Conservation (phyloP, 805 yeast species). For the Jamesozyma hellenica region DNA sequence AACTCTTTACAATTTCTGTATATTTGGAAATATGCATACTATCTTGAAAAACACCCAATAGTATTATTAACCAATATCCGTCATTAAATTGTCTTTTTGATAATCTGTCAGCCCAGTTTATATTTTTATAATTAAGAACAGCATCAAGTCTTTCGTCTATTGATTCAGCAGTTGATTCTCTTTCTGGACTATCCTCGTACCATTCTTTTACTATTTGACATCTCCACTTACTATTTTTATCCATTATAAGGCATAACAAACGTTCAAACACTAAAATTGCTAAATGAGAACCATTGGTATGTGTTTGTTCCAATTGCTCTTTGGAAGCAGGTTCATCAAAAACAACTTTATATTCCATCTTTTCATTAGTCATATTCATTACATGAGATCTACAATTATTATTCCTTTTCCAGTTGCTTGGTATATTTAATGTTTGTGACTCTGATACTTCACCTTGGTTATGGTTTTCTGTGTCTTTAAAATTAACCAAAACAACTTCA, state of each 20-base stretch:
- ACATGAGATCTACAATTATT: conserved; percentile 8
- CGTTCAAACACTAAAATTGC: conserved; percentile 16
- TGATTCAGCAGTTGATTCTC: conserved; percentile 8
- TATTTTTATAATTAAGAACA: conserved; percentile 43
- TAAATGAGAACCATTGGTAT: conserved; percentile 13
- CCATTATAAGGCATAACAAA: conserved; percentile 18
- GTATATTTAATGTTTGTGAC: neutral
- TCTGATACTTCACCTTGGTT: neutral
- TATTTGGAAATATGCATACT: conserved; percentile 21
- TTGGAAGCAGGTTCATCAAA: conserved; percentile 11
- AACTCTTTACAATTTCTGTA: conserved; percentile 34
- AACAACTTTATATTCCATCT: conserved; percentile 8
- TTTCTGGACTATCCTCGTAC: conserved; percentile 8
- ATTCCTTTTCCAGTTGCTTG: conserved; percentile 9
- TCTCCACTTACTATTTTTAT: conserved; percentile 22
- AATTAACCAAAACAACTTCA: conserved; percentile 12
- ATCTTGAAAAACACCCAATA: conserved; percentile 53
- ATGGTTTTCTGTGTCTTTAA: neutral
- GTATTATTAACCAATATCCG: conserved; percentile 74
- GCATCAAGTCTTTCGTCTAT: conserved; percentile 24
- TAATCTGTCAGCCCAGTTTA: conserved; percentile 68
- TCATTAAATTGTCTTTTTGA: conserved; percentile 63
- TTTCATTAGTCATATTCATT: conserved; percentile 5
- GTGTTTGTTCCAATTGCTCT: conserved; percentile 10
- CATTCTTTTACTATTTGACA: conserved; percentile 20